phyloP scores from a whole-genome alignment of 2,329 filamentous ascomycete species.

The Curvularia verruculosa region DNA sequence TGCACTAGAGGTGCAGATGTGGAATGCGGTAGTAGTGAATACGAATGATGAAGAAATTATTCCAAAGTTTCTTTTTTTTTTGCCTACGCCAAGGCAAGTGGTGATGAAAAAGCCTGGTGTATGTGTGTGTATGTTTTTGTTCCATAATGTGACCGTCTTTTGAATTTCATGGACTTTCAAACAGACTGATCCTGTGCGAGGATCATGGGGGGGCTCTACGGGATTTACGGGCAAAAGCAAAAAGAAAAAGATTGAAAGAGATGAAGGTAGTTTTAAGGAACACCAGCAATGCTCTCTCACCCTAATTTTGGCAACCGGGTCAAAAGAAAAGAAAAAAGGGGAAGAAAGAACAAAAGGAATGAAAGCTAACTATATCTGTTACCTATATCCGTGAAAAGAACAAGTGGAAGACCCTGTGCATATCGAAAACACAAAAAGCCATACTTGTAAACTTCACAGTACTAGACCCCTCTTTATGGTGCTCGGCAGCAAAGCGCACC shows the following conservation, averaged over 20 bases:
- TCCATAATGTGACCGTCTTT: background rate
- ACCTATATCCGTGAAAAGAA: background rate
- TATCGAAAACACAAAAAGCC: background rate
- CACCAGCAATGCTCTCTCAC: too few relatives aligned
- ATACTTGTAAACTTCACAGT: background rate
- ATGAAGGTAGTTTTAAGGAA: background rate
- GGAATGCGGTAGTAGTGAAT: background rate
- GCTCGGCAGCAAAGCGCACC: background rate
- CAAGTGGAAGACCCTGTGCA: background rate
- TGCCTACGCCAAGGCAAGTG: background rate
- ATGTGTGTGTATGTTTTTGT: too few relatives aligned
- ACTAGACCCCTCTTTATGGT: background rate
- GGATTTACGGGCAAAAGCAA: background rate
- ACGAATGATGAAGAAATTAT: background rate
- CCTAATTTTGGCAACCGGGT: background rate
- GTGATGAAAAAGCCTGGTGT: background rate
- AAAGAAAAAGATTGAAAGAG: too few relatives aligned
- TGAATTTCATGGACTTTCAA: background rate
- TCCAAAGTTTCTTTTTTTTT: background rate
- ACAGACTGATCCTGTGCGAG: too few relatives aligned
- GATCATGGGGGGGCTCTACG: background rate
- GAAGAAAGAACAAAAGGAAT: background rate
- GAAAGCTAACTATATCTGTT: background rate
- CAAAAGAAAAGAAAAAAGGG: background rate
- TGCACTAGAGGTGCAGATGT: background rate